Percentiles rank a stretch among this genome's conserved stretches.
Evolutionary conservation across 805 yeast genomes (phyloP).

Genomic region (Scheffersomyces spartinae): DNA sequence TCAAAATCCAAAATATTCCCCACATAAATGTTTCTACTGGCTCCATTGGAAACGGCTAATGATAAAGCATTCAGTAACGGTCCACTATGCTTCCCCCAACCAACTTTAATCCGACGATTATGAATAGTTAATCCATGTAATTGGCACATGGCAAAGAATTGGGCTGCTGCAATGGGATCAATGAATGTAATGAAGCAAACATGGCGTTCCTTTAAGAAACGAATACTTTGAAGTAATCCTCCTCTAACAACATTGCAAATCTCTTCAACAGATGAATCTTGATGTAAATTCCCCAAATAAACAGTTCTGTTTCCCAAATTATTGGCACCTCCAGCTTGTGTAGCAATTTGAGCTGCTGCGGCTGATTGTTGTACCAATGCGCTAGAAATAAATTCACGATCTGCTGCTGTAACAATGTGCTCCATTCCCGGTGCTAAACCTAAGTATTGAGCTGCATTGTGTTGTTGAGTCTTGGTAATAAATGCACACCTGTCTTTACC

Average conservation of each 20-base stretch:
- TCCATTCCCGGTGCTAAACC: slow-evolving; percentile 88
- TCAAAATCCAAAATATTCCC: slow-evolving; percentile 51
- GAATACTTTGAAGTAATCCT: slow-evolving; percentile 76
- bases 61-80: slow-evolving; percentile 80
- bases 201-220: slow-evolving; percentile 73
- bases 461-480: slow-evolving; percentile 90
- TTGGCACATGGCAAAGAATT: slow-evolving; percentile 89
- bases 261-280: slow-evolving; percentile 81
- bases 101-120: slow-evolving; percentile 77
- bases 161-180: slow-evolving; percentile 96
- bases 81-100: slow-evolving; percentile 98
- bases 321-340: slow-evolving; percentile 86
- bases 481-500: slow-evolving; percentile 95
- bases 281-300: slow-evolving; percentile 82
- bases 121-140: slow-evolving; percentile 82
- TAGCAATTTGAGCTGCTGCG: slow-evolving; percentile 96
- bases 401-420: slow-evolving; percentile 62
- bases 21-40: slow-evolving; percentile 84
- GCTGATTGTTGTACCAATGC: slow-evolving; percentile 88
- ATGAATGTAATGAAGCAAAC: slow-evolving; percentile 92
- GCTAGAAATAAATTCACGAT: slow-evolving; percentile 50
- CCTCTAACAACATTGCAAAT: slow-evolving; percentile 95
- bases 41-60: slow-evolving; percentile 86
- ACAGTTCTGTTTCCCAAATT: slow-evolving; percentile 91
- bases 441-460: slow-evolving; percentile 89